These are phyloP conservation scores for Protea cynaroides DNA, from an alignment of 164 flowering plant species.

Conservation along the genomic window DNA sequence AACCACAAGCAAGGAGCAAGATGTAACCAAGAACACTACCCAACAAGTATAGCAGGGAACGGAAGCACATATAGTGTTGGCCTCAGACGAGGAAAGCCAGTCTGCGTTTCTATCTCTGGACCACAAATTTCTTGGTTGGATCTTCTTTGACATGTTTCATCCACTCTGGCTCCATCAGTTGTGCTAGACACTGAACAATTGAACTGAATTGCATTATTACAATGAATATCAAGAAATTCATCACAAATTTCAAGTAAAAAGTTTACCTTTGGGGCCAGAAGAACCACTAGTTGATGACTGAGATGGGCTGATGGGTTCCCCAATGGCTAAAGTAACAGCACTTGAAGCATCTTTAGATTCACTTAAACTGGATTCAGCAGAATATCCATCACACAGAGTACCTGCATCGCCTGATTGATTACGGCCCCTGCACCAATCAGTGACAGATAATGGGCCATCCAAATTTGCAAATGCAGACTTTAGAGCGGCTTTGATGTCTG, in stretches of 20 bases:
- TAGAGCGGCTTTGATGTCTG: conserved; percentile 83
- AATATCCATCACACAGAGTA: conserved; percentile 48
- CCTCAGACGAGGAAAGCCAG: conserved; percentile 35
- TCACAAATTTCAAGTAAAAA: neutral
- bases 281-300: conserved; percentile 50
- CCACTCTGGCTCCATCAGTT: conserved; percentile 53
- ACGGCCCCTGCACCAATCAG: conserved; percentile 92
- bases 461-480: conserved; percentile 75
- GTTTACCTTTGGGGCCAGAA: conserved; percentile 59
- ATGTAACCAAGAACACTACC: conserved; percentile 42
- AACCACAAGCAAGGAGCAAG: neutral
- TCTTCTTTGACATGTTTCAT: conserved; percentile 57
- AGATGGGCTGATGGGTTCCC: conserved; percentile 71
- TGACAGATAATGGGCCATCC: conserved; percentile 87
- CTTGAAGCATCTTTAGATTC: conserved; percentile 70
- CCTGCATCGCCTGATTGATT: conserved; percentile 57
- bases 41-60: conserved; percentile 89
- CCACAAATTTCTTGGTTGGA: conserved; percentile 40
- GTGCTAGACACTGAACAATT: conserved; percentile 20
- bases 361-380: conserved; percentile 60
- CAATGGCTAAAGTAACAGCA: conserved; percentile 36
- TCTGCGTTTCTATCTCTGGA: conserved; percentile 65
- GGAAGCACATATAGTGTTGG: conserved; percentile 72
- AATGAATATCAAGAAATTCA: neutral
- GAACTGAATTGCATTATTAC: neutral